Conservation (phyloP, 2,329 filamentous ascomycete species). For the Aspergillus sojae region DNA sequence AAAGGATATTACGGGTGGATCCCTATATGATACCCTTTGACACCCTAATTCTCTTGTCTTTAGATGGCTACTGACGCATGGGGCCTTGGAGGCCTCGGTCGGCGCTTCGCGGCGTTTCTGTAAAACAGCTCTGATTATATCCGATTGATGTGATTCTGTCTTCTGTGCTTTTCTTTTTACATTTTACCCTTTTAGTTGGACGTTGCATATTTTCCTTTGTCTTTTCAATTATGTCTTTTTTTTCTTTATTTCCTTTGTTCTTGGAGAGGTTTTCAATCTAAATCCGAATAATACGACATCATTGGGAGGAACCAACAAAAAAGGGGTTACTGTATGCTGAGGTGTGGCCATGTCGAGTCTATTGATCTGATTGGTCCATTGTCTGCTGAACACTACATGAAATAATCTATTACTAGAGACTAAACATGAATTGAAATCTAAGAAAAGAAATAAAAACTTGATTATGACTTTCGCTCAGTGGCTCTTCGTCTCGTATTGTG, state of each 20-base stretch:
- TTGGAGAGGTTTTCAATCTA: conserved; percentile 15
- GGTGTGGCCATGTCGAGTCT: conserved; percentile 15
- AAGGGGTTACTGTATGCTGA: conserved; percentile 21
- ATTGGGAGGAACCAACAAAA: conserved; percentile 13
- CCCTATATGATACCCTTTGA: conserved; percentile 32
- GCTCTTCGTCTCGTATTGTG: not conserved
- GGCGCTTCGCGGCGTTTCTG: conserved; percentile 29
- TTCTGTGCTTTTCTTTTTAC: conserved; percentile 6
- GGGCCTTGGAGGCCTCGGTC: conserved; percentile 23
- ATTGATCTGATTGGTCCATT: conserved; percentile 22
- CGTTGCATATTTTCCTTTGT: conserved; percentile 9
- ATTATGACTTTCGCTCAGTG: not conserved
- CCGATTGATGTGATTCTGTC: conserved; percentile 5
- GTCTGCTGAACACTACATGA: conserved; percentile 17
- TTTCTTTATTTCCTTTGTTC: conserved; percentile 7
- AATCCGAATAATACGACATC: conserved; percentile 21
- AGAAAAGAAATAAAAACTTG: conserved; percentile 3
- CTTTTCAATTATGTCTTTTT: conserved; percentile 6
- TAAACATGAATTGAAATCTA: conserved; percentile 13
- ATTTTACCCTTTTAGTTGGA: not conserved
- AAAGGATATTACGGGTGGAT: conserved; percentile 26
- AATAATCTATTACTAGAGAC: conserved; percentile 20
- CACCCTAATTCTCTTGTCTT: conserved; percentile 32
- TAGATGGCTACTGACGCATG: conserved; percentile 24
- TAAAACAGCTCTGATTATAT: conserved; percentile 18